Base-by-base conservation (phyloP, 345 rosid genomes). In the Salix koriyanagi region DNA sequence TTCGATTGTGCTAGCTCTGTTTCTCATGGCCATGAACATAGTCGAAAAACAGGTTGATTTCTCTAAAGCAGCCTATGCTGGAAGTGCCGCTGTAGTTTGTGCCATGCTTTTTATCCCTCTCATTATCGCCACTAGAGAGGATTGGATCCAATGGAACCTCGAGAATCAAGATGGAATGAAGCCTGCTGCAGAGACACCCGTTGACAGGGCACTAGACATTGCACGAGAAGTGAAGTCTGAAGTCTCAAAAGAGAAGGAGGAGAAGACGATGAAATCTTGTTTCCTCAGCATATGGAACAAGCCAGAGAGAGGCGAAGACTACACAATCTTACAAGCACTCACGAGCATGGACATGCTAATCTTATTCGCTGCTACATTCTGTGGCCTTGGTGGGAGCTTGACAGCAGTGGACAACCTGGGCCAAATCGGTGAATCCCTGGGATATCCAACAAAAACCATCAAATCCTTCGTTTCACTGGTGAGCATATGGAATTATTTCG, bases 401-500 rank as follows among this genome's bases (percentile, higher is more conserved):
- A 90, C 98, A 5, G 94, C 98, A 0, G 88, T 91, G 5, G 96
- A 94, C 86, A 94, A 92, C 83, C 73, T 94, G 72, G 98, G 97
- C 0, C 98, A 94, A 42, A 94, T 94, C 65, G 98, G 97, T 2
- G 98, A 94, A 61, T 92, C 97, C 2, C 88, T 94, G 8, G 96
- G 96, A 37, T 92, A 92, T 74, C 92, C 91, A 5, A 72, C 76
- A 7, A 84, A 85, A 18, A 87, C 95, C 23, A 87, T 91, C 1
- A 86, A 85, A 62, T 72, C 94, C 1, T 91, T 92, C 62, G 89
- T 94, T 71, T 92, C 98, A 2, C 86, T 94, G 7, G 96, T 91
- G 6, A 91, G 98, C 85, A 94, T 91, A 73, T 91, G 98, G 98
- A 92, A 91, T 71, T 94, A 85, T 79, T 94, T 91, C 9, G 97